Evolutionary conservation across 352 stramenopile genomes (phyloP).

Genomic region (Elongisporangium undulatum): DNA sequence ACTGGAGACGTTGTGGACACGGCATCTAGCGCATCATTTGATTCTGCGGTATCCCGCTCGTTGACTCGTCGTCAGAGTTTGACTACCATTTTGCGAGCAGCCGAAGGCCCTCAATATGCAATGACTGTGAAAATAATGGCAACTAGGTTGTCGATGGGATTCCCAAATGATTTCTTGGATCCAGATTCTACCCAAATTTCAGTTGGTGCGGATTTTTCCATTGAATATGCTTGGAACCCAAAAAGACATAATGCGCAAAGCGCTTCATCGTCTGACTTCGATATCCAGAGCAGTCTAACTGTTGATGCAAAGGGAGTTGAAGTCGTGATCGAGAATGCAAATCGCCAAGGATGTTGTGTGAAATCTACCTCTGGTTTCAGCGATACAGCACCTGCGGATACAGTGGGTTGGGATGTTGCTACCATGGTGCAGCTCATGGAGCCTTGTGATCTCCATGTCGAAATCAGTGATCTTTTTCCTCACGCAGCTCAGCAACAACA

Average conservation of each 20-base stretch:
- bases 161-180: slow-evolving; percentile 51
- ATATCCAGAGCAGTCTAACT: slow-evolving; percentile 68
- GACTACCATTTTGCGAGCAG: slow-evolving; percentile 41
- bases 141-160: slow-evolving; percentile 41
- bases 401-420: slow-evolving; percentile 21
- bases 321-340: slow-evolving; percentile 56
- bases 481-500: slow-evolving; percentile 65
- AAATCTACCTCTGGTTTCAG: slow-evolving; percentile 4
- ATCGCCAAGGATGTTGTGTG: slow-evolving; percentile 59
- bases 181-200: slow-evolving; percentile 35
- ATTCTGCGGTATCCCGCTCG: neutral
- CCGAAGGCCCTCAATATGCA: slow-evolving; percentile 34
- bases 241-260: slow-evolving; percentile 4
- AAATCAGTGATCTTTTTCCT: slow-evolving; percentile 65
- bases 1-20: neutral
- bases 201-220: slow-evolving; percentile 49
- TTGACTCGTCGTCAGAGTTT: slow-evolving; percentile 39
- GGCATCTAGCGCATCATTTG: neutral
- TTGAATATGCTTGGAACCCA: slow-evolving; percentile 52
- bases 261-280: slow-evolving; percentile 28
- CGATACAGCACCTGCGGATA: neutral
- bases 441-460: slow-evolving; percentile 58
- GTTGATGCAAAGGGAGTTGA: slow-evolving; percentile 61
- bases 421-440: slow-evolving; percentile 75
- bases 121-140: slow-evolving; percentile 41